Percentiles rank a stretch among this genome's conserved stretches.
Conservation (phyloP, 2,329 filamentous ascomycete genomes). For the Tolypocladium capitatum region DNA sequence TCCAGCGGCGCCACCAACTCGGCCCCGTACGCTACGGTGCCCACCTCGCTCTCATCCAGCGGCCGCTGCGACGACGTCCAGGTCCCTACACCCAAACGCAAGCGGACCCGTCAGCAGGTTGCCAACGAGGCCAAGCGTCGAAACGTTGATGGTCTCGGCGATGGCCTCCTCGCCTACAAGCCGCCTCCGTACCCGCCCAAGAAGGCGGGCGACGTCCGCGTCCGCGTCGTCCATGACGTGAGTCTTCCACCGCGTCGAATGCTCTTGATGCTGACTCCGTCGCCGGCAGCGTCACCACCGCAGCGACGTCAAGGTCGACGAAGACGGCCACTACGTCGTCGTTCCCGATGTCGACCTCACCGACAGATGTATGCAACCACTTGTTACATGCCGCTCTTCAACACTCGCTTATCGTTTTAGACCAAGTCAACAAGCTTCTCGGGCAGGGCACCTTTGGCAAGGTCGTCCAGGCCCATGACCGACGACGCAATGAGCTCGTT, state of each 20-base stretch:
- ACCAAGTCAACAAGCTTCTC: slow-evolving; percentile 77
- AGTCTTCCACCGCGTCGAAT: slow-evolving; percentile 17
- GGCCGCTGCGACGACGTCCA: slow-evolving; percentile 50
- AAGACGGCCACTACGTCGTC: slow-evolving; percentile 95
- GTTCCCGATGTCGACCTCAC: slow-evolving; percentile 76
- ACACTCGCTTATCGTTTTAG: slow-evolving; percentile 28
- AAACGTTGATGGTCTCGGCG: slow-evolving; percentile 56
- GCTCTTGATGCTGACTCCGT: not conserved
- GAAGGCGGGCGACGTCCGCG: slow-evolving; percentile 70
- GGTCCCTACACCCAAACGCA: slow-evolving; percentile 69
- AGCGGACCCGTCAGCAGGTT: slow-evolving; percentile 71
- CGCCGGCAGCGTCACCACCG: slow-evolving; percentile 21
- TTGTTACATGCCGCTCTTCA: not conserved
- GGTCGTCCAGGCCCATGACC: slow-evolving; percentile 88
- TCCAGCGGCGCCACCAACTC: slow-evolving; percentile 78
- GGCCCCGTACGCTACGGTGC: slow-evolving; percentile 69
- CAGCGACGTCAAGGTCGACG: slow-evolving; percentile 67
- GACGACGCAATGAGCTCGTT: slow-evolving; percentile 60
- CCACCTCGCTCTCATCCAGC: slow-evolving; percentile 60
- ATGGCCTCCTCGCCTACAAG: slow-evolving; percentile 66
- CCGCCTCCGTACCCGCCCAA: slow-evolving; percentile 80
- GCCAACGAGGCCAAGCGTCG: slow-evolving; percentile 72
- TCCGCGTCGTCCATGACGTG: slow-evolving; percentile 50
- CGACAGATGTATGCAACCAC: slow-evolving; percentile 56
- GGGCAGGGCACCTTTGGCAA: slow-evolving; percentile 98